Evolutionary conservation across 805 yeast genomes (phyloP).

Genomic region (Pichia kluyveri): DNA sequence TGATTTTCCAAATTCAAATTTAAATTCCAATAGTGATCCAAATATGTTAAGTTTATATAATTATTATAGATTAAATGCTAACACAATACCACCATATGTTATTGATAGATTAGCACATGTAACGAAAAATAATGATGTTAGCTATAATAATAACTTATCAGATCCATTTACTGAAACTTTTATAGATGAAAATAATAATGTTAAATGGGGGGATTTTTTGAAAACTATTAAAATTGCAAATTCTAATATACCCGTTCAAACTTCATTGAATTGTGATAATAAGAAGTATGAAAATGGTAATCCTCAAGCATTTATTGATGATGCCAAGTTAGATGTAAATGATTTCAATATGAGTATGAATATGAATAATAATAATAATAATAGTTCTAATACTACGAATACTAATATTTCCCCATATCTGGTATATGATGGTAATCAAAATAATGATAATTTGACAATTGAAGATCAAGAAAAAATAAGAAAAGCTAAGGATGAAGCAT

Average conservation of each 20-base stretch:
- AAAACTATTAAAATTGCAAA: constrained; percentile 9
- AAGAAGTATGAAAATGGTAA: neutral
- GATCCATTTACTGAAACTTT: constrained; percentile 16
- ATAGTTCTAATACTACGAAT: too few relatives aligned
- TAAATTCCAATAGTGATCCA: neutral
- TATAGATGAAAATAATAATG: constrained; percentile 4
- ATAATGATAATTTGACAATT: neutral
- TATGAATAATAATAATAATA: too few relatives aligned
- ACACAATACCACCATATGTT: constrained; percentile 13
- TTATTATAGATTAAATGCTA: constrained; percentile 4
- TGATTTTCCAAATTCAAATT: neutral
- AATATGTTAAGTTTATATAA: neutral
- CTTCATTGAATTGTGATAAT: neutral
- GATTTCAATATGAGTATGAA: too few relatives aligned
- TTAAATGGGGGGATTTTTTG: constrained; percentile 15
- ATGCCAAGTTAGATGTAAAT: neutral
- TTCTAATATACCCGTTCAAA: neutral
- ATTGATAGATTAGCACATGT: constrained; percentile 8
- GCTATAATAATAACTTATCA: neutral
- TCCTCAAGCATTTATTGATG: neutral
- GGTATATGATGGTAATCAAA: neutral
- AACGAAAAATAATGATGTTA: neutral
- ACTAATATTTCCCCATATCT: neutral
- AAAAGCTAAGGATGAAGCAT: neutral
- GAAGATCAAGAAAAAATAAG: neutral